Base-by-base conservation (phyloP, 2,329 filamentous ascomycete genomes). In the Drechslerella coelobrocha region DNA sequence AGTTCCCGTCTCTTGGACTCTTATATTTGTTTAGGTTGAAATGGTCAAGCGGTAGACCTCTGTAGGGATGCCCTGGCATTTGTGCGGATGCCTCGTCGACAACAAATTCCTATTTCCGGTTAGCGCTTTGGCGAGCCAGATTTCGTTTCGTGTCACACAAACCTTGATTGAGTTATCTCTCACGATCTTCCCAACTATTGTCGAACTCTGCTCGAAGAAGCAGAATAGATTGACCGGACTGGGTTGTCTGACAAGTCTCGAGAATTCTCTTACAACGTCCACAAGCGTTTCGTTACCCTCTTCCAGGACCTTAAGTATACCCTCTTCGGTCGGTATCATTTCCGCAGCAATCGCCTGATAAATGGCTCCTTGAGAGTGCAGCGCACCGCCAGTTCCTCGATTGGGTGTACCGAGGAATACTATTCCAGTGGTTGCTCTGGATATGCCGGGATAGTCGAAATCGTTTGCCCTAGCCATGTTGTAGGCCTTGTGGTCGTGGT, bases 1-100 rank as follows among this genome's bases (percentile, higher is more conserved):
- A n/a, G n/a, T 75, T 75, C 8, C 72, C 72, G 41, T 78, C 76
- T 21, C 77, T 75, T 8, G 76, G 73, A 21, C 73, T 71, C 6
- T 59, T 61, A 53, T 75, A 78, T 41, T 78, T 78, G 63, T 77
- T 78, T 24, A 78, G 61, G 39, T 68, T 59, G 19, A 78, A 77
- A 56, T 78, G 77, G 41, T 78, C 76, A 2, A 74, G 73, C 17
- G 74, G 73, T n/a, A 78, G 68, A 8, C 72, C 73, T 9, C 73
- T 31, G 4, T 66, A 75, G 8, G 73, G 65, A 23, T 76, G 73
- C 29, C 75, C 75, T 17, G 73, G 72, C 23, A 76, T 74, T 7
- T 68, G 75, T 23, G 74, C 76, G 8, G 76, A 77, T 24, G 62
- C 60, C 68, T 77, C 65, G 29, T 77, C 76, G 31, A 78, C 77